A percentile compares a stretch with the other conserved stretches of the same genome.
Evolutionary conservation across 768 basidiomycete species (phyloP).

Genomic region (Termitomyces bulborhizus): DNA sequence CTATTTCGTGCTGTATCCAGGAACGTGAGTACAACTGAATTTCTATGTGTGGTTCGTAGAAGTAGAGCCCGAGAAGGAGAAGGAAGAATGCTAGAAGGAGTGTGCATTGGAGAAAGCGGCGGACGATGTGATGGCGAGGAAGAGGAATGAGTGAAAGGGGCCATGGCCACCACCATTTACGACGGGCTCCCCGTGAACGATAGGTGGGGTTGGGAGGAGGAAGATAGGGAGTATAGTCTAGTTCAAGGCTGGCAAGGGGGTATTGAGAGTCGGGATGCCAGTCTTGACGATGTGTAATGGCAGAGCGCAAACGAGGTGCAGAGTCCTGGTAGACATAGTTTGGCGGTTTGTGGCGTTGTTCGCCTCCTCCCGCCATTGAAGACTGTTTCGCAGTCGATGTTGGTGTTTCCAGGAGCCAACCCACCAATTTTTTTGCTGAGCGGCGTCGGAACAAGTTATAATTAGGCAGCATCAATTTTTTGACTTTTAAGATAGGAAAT

Average conservation of each 20-base stretch:
- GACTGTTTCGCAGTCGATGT: not conserved
- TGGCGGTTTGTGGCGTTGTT: constrained; percentile 39
- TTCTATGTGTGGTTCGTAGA: constrained; percentile 85
- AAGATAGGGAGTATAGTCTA: constrained; percentile 13
- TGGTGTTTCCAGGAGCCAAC: not conserved
- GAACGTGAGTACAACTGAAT: constrained; percentile 67
- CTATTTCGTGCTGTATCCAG: constrained; percentile 74
- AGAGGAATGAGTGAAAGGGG: constrained; percentile 16
- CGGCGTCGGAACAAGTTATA: not conserved
- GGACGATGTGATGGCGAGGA: constrained; percentile 29
- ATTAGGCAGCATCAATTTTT: not conserved
- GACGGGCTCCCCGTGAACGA: constrained; percentile 17
- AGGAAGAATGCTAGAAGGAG: constrained; percentile 32
- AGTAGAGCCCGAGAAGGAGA: constrained; percentile 42
- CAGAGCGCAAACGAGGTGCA: constrained; percentile 24
- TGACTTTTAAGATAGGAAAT: not conserved
- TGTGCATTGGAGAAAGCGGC: constrained; percentile 19
- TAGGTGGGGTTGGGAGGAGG: constrained; percentile 19
- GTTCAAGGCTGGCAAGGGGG: constrained; percentile 17
- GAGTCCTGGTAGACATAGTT: constrained; percentile 35
- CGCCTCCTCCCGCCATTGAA: constrained; percentile 31
- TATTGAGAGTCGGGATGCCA: constrained; percentile 10
- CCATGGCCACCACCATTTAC: constrained; percentile 13
- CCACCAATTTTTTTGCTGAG: not conserved
- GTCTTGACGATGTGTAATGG: constrained; percentile 14